Conservation (phyloP, 2,329 filamentous ascomycete species). For the Penicillium sp. region DNA sequence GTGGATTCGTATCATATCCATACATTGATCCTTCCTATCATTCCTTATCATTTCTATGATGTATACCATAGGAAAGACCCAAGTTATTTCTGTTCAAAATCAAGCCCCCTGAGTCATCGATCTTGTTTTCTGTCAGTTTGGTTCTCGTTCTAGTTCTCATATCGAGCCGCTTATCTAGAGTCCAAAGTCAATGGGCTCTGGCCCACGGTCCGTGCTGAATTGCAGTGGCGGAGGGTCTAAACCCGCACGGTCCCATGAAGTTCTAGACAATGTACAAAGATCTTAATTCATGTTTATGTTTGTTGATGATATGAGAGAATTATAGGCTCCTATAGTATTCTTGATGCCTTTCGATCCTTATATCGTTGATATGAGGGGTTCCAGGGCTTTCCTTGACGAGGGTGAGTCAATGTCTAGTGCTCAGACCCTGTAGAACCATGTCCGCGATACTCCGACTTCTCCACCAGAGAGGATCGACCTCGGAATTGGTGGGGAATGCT, state of each 20-base stretch:
- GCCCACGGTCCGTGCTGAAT: not conserved
- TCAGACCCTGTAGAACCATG: not conserved
- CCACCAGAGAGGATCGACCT: conserved; percentile 4
- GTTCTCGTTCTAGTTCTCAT: not conserved
- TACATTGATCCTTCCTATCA: not conserved
- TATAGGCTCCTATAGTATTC: too few relatives aligned
- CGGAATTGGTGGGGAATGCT: not conserved
- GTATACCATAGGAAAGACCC: too few relatives aligned
- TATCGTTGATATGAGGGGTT: too few relatives aligned
- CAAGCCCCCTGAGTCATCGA: not conserved
- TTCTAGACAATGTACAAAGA: too few relatives aligned
- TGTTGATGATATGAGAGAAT: too few relatives aligned
- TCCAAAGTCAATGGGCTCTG: not conserved
- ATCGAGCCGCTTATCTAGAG: not conserved
- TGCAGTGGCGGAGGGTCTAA: too few relatives aligned
- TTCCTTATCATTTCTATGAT: not conserved
- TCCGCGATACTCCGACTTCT: conserved; percentile 9
- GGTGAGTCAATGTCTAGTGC: not conserved
- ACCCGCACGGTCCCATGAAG: conserved; percentile 8
- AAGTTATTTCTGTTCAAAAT: too few relatives aligned
- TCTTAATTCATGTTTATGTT: too few relatives aligned
- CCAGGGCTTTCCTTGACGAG: too few relatives aligned
- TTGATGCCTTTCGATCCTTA: too few relatives aligned
- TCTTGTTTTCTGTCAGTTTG: not conserved
- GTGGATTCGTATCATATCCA: not conserved